Evolutionary conservation across 1,284 basidiomycete genomes (phyloP), one percentile per base, ranked within the genome.

Genomic region (Tilletia indica): DNA sequence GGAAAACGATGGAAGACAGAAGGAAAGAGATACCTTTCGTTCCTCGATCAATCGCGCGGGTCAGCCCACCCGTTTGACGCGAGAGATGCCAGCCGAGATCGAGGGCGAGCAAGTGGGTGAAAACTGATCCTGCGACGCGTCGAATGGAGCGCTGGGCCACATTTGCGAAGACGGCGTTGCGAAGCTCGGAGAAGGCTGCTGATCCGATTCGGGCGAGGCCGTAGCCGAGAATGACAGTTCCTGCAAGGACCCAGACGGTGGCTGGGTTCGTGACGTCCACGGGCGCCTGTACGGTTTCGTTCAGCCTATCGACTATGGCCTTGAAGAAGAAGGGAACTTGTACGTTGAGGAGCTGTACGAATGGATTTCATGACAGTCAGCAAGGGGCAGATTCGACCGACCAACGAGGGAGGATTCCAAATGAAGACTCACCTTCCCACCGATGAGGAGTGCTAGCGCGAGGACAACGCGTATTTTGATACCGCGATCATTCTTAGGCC

Each of bases 311-410:
- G 72, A 99, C 90, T 67, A 99, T 90, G 51, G 88, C 85, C 85
- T 98, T 99, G 89, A 99, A 99, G 76, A 98, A 88, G 77, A 94
- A 90, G 0, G 97, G 96, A 4, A 99, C 95, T 88, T 98, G 96
- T 0, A 99, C 96, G 83, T 98, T 99, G 72, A 98, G 86, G 38
- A 97, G 86, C 91, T 92, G 34, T 16, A 38, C 16, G 61, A 64
- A 14, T 9, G 14, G 14, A 45, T 45, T 45, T 8, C 42, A 14
- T 9, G 14, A 45, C 9, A 45, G 21, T 19, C 21, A 25, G 19
- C 51, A 31, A 31, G 25, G 25, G 25, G 25, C 25, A 31, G 25
- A 31, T 31, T 31, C 25, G 25, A 31, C 25, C 25, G 25, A 31
- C 25, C 25, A 31, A 1, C 25, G 25, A 31, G 25, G 25, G 2